phyloP scores from a whole-genome alignment of 75 land plant species.

The Sequoia sempervirens region DNA sequence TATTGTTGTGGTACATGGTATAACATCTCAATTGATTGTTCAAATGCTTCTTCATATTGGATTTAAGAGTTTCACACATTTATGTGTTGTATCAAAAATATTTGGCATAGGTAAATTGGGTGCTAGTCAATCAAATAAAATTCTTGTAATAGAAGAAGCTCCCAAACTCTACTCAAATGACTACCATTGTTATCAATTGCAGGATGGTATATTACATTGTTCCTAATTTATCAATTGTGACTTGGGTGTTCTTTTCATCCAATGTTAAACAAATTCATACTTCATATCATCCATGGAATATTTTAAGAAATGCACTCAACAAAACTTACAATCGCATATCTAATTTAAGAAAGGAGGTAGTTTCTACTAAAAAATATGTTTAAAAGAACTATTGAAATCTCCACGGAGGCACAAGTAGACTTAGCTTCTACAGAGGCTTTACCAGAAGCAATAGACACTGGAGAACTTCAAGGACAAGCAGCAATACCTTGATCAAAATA shows the following conservation, averaged over 20 bases:
- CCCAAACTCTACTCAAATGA: constrained; percentile 70
- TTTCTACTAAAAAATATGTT: constrained; percentile 42
- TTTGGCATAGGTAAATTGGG: no score
- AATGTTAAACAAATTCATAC: constrained; percentile 75
- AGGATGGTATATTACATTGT: constrained; percentile 98
- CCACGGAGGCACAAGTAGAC: constrained; percentile 54
- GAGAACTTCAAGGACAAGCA: constrained; percentile 49
- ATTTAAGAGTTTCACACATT: no score
- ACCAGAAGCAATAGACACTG: constrained; percentile 54
- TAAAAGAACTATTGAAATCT: constrained; percentile 39
- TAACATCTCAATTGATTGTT: no score
- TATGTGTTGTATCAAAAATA: no score
- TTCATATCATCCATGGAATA: constrained; percentile 84
- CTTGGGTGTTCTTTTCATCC: constrained; percentile 68
- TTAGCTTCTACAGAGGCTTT: constrained; percentile 61
- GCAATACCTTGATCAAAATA: no score
- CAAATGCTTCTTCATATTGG: no score
- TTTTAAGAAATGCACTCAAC: constrained; percentile 77
- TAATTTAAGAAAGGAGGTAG: constrained; percentile 71
- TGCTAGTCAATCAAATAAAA: constrained; percentile 53
- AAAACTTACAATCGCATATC: constrained; percentile 82
- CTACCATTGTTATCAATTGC: constrained; percentile 87
- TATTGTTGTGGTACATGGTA: no score
- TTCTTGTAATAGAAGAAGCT: constrained; percentile 62
- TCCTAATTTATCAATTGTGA: constrained; percentile 83